A percentile compares a stretch with the other conserved stretches of the same genome.
These are phyloP conservation scores for Nakazawaea anatomiae DNA, from an alignment of 805 yeast species.

Conservation along the genomic window DNA sequence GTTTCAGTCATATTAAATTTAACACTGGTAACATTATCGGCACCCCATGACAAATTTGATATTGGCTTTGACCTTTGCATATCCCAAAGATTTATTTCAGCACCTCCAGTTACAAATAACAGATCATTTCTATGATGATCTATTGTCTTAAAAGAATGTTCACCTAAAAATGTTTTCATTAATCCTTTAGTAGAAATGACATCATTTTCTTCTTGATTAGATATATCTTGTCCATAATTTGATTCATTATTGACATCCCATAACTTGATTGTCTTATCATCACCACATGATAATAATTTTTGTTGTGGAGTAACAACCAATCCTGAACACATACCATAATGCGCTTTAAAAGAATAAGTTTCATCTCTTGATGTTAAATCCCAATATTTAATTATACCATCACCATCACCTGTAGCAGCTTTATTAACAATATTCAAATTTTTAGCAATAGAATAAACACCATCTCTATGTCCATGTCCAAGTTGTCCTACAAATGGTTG, in stretches of 20 bases:
- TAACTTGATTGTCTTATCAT: conserved; percentile 81
- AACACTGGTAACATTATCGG: conserved; percentile 80
- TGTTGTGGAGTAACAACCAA: conserved; percentile 57
- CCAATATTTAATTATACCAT: conserved; percentile 94
- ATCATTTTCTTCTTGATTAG: conserved; percentile 17
- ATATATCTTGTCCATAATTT: conserved; percentile 13
- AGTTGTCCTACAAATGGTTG: conserved; percentile 94
- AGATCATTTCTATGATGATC: conserved; percentile 79
- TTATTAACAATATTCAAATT: conserved; percentile 64
- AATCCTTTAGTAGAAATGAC: conserved; percentile 40
- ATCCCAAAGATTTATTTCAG: conserved; percentile 90
- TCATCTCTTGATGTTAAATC: conserved; percentile 77
- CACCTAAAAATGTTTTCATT: conserved; percentile 75
- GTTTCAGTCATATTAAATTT: conserved; percentile 89
- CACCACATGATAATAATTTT: conserved; percentile 77
- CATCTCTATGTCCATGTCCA: conserved; percentile 94
- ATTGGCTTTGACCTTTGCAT: conserved; percentile 70
- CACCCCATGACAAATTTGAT: conserved; percentile 89
- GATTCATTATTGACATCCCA: conserved; percentile 67
- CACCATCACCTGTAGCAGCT: conserved; percentile 91
- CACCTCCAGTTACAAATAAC: conserved; percentile 89
- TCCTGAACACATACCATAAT: conserved; percentile 85
- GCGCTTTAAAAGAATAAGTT: conserved; percentile 74
- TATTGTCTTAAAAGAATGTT: conserved; percentile 74
- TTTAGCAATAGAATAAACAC: conserved; percentile 83